phyloP scores from a whole-genome alignment of 352 stramenopile species.

The Chloridella minuta region DNA sequence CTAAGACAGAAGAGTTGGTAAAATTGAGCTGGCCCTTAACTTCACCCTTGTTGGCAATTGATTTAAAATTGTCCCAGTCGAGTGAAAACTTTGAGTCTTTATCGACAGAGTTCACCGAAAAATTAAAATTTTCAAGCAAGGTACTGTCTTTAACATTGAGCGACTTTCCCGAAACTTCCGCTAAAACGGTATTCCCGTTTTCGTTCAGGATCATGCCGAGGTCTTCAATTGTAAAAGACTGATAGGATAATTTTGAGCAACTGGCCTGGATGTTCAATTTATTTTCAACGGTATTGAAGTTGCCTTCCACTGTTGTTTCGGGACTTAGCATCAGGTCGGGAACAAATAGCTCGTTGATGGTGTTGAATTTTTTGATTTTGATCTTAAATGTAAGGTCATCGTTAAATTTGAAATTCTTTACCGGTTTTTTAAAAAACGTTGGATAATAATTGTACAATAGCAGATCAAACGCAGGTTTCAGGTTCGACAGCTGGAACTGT shows the following conservation, averaged over 20 bases:
- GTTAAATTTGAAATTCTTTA: not conserved
- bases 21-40: not conserved
- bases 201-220: not conserved
- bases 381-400: not conserved
- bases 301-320: not conserved
- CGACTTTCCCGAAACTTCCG: not conserved
- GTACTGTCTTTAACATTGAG: not conserved
- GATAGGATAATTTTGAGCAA: not conserved
- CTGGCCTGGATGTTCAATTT: not conserved
- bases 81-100: not conserved
- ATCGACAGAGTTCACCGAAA: not conserved
- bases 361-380: not conserved
- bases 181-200: not conserved
- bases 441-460: not conserved
- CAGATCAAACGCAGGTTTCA: not conserved
- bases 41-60: not conserved
- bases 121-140: not conserved
- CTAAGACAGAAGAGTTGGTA: not conserved
- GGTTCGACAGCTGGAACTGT: not conserved
- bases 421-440: not conserved
- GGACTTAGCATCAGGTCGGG: not conserved
- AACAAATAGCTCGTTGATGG: not conserved
- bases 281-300: constrained; percentile 4
- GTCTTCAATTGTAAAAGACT: not conserved
- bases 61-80: not conserved